Evolutionary conservation across 352 stramenopile genomes (phyloP).

Genomic region (Globisporangium cylindrosporum): DNA sequence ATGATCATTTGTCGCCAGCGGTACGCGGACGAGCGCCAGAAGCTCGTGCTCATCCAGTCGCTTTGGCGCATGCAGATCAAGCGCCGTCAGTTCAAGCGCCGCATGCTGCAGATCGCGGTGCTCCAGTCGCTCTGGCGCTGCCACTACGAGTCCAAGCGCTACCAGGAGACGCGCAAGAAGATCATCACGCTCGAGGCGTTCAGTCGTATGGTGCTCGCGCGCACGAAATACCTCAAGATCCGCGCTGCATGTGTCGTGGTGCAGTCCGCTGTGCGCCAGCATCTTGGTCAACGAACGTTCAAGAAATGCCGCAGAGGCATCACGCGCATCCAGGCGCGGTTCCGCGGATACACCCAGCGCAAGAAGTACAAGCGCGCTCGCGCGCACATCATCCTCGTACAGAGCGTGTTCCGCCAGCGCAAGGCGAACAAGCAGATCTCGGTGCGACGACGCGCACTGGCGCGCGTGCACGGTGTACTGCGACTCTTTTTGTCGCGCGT

Average conservation of each 20-base stretch:
- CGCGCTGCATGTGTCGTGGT: conserved; percentile 49
- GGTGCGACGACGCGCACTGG: conserved; percentile 61
- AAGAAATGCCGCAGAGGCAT: conserved; percentile 59
- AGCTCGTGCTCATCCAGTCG: conserved; percentile 78
- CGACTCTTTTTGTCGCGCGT: conserved; percentile 78
- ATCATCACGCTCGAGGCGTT: conserved; percentile 72
- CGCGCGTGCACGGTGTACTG: conserved; percentile 68
- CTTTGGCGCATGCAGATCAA: conserved; percentile 75
- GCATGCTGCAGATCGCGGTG: conserved; percentile 49
- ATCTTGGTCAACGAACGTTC: conserved; percentile 62
- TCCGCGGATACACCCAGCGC: conserved; percentile 57
- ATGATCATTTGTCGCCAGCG: conserved; percentile 78
- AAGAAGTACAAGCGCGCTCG: conserved; percentile 52
- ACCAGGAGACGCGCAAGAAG: conserved; percentile 50
- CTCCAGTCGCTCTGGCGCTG: conserved; percentile 83
- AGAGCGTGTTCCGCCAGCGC: conserved; percentile 72
- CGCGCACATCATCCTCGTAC: conserved; percentile 61
- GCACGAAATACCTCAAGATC: conserved; percentile 53
- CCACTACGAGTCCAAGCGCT: conserved; percentile 50
- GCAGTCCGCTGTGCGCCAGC: conserved; percentile 71
- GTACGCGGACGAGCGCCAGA: conserved; percentile 55
- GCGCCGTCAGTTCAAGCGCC: conserved; percentile 50
- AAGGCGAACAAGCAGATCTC: conserved; percentile 44
- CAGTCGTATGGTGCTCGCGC: conserved; percentile 58
- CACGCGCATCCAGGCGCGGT: conserved; percentile 65